Evolutionary conservation across 495 filamentous ascomycete genomes (phyloP), one percentile per base, ranked within the genome.

Genomic region (Podospora didyma): DNA sequence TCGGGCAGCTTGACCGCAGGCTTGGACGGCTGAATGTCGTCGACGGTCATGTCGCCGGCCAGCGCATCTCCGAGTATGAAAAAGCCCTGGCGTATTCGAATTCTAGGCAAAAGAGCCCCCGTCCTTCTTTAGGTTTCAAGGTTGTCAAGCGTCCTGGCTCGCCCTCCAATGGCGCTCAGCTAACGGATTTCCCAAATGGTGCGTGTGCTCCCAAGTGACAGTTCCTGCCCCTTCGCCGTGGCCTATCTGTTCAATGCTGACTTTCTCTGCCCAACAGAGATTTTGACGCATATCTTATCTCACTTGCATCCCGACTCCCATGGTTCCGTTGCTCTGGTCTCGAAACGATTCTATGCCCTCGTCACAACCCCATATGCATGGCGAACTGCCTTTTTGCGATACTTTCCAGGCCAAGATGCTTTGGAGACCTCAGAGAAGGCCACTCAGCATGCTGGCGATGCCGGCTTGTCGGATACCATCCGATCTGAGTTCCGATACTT

Each of bases 351-450:
- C 69, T 88, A 94, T 68, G 72, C 75, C 37, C 73, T 97, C 54
- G 87, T 96, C 45, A 96, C 89, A 2, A 89, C 88, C 2, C 91
- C 90, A 2, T 90, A 96, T 70, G 90, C 91, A 2, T 97, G 92
- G 92, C 80, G 89, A 46, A 87, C 86, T 54, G 92, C 92, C 1
- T 97, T 97, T 63, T 82, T 88, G 45, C 88, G 91, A 12, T 93
- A 85, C 75, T 97, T 97, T 66, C 89, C 89, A 0, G 92, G 87
- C 0, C 82, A 84, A 4, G 82, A 87, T 54, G 72, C 72, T 6
- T 53, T 79, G 42, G 70, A 68, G 37, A 42, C 62, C 37, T 44
- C 59, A 19, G 51, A 52, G n/a, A 69, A 72, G 63, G 61, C 66
- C 16, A 72, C 68, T 19, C 73, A 63, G 22, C 73, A 68, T 53